Conservation (phyloP, 2,329 filamentous ascomycete species). For the Calonectria ilicicola region DNA sequence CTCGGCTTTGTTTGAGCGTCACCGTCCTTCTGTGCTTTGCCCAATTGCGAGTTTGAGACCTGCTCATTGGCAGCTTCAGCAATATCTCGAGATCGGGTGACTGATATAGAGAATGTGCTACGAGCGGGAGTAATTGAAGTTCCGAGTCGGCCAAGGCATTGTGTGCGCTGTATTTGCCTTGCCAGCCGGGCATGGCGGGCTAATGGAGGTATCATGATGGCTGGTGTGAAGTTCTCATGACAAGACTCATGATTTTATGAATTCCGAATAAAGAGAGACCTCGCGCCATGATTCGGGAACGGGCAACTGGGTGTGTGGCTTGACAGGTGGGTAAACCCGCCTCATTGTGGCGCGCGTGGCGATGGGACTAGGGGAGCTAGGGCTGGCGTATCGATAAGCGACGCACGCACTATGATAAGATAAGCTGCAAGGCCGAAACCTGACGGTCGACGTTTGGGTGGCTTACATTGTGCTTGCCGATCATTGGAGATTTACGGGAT, state of each 20-base stretch:
- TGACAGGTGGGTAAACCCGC: slow-evolving; percentile 23
- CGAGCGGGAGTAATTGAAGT: slow-evolving; percentile 2
- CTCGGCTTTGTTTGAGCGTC: slow-evolving; percentile 10
- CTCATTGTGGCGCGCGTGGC: slow-evolving; percentile 24
- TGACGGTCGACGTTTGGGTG: neutral
- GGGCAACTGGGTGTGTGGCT: slow-evolving; percentile 19
- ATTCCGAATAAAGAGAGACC: slow-evolving; percentile 22
- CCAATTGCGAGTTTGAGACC: slow-evolving; percentile 8
- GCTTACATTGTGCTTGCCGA: slow-evolving; percentile 5
- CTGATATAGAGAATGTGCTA: slow-evolving; percentile 30
- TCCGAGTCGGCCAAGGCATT: neutral
- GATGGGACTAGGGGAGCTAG: neutral
- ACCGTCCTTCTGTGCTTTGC: neutral
- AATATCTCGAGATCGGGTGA: slow-evolving; percentile 7
- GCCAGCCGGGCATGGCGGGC: slow-evolving; percentile 30
- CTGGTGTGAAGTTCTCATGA: slow-evolving; percentile 31
- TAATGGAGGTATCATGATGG: slow-evolving; percentile 34
- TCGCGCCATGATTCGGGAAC: slow-evolving; percentile 30
- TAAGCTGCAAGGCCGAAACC: slow-evolving; percentile 22
- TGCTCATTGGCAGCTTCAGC: slow-evolving; percentile 3
- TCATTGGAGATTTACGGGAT: neutral
- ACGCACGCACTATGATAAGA: slow-evolving; percentile 19
- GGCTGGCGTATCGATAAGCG: neutral
- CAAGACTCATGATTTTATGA: slow-evolving; percentile 24
- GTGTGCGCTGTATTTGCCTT: slow-evolving; percentile 9